Evolutionary conservation across 208 protist species (phyloP), one percentile per base, ranked within the genome.

Genomic region (Wallacemonas sp.): DNA sequence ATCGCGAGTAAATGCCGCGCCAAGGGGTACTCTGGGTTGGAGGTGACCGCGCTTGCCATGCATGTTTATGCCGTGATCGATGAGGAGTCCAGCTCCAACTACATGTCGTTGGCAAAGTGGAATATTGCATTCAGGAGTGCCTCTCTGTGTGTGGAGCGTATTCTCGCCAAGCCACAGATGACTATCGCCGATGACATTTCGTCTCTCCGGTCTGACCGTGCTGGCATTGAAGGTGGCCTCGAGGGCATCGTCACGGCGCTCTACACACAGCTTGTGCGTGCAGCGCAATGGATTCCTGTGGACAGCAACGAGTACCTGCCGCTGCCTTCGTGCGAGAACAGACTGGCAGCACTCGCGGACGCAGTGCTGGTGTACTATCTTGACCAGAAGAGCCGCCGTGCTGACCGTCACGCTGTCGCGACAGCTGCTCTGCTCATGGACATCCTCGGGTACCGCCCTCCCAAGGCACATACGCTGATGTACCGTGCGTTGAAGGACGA

Each of bases 381-480:
- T 41, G n/a, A 8, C n/a, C 33, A 66, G 38, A 61, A 67, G 6
- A 30, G 22, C 42, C 24, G 32, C 27, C 32, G 45, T 30, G 45
- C 70, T 46, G 62, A 69, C 33, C 72, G 39, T 21, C 66, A 68
- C 36, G 69, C 58, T 30, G 72, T 73, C 30, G 60, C 67, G 37
- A 63, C 74, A 57, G 92, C 76, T 57, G 36, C 68, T 33, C 67
- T 92, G 33, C 79, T 95, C 19, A 63, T 92, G 44, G 74, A 69
- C 60, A 87, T 87, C 32, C 57, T 95, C 36, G 85, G 83, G 26
- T 66, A 71, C 69, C 79, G 89, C 44, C 66, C 78, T 24, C 85
- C 89, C 63, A 57, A 79, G 42, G 89, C 85, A 0, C 89, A 95
- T 62, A 61, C 79, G 24, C 62, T 95, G 34, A 73, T 95, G 48